Evolutionary conservation across 208 protist species (phyloP).

Genomic region (Acanthamoeba culbertsoni): DNA sequence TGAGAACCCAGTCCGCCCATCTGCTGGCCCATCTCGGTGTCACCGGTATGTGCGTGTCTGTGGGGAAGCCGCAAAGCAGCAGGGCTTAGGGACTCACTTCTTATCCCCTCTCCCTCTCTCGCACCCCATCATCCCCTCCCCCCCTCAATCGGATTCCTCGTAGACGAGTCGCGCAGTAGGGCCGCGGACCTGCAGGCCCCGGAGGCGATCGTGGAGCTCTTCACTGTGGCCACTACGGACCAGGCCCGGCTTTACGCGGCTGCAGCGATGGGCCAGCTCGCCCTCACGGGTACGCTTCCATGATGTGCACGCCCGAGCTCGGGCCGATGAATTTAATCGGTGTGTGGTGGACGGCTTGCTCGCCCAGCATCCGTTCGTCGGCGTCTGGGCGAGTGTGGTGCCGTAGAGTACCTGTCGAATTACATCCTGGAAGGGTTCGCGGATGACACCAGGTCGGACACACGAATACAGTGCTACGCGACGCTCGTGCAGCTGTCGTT

Average conservation of each 20-base stretch:
- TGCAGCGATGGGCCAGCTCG: not conserved
- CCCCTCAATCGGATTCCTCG: not conserved
- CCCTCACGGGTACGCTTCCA: not conserved
- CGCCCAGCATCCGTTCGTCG: not conserved
- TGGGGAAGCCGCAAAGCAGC: not conserved
- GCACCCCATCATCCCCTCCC: not conserved
- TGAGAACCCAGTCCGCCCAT: not conserved
- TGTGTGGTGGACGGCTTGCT: not conserved
- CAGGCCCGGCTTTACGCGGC: not conserved
- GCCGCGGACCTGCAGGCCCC: not conserved
- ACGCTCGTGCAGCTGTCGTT: not conserved
- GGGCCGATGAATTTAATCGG: not conserved
- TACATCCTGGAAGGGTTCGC: not conserved
- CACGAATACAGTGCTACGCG: not conserved
- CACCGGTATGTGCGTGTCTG: not conserved
- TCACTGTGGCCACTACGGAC: not conserved
- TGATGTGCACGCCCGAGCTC: not conserved
- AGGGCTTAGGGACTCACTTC: no score
- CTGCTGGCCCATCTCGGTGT: not conserved
- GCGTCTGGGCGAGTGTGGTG: not conserved
- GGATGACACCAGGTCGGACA: not conserved
- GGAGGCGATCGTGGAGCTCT: not conserved
- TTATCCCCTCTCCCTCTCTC: not conserved
- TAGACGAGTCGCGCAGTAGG: not conserved
- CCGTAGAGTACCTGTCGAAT: not conserved